A percentile compares a stretch with the other conserved stretches of the same genome.
phyloP scores from a whole-genome alignment of 2,329 filamentous ascomycete genomes.

The Exophiala mesophila region DNA sequence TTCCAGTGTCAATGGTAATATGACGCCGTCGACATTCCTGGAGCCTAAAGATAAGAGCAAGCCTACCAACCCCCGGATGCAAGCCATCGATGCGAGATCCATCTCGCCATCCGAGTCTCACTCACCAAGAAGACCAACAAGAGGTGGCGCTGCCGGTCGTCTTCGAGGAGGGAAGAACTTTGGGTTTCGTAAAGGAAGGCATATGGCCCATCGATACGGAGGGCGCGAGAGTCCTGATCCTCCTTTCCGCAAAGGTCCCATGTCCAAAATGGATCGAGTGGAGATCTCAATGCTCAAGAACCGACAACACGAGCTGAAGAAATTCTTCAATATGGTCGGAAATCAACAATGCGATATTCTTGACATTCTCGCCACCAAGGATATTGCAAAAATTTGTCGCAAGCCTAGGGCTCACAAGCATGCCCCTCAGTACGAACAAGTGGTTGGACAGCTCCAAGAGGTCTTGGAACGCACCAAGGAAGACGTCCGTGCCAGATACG shows the following conservation, averaged over 20 bases:
- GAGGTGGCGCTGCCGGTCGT: slow-evolving; percentile 31
- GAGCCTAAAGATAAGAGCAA: neutral
- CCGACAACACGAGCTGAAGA: slow-evolving; percentile 40
- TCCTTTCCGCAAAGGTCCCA: slow-evolving; percentile 29
- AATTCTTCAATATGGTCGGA: slow-evolving; percentile 39
- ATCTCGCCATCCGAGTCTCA: slow-evolving; percentile 10
- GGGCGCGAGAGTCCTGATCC: slow-evolving; percentile 26
- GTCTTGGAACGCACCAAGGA: slow-evolving; percentile 28
- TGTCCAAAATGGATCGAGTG: slow-evolving; percentile 23
- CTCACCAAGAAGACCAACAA: slow-evolving; percentile 25
- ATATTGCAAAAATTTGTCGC: slow-evolving; percentile 35
- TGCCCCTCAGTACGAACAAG: slow-evolving; percentile 36
- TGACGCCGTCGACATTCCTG: no score
- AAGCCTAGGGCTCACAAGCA: slow-evolving; percentile 40
- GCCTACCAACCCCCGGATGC: slow-evolving; percentile 4
- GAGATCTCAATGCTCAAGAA: slow-evolving; percentile 31
- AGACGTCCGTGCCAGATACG: slow-evolving; percentile 31
- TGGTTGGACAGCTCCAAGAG: slow-evolving; percentile 32
- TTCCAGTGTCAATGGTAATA: no score
- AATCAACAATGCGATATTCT: slow-evolving; percentile 39
- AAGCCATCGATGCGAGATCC: slow-evolving; percentile 10
- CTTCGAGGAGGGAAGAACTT: slow-evolving; percentile 26
- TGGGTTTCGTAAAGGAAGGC: slow-evolving; percentile 29
- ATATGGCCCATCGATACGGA: slow-evolving; percentile 19
- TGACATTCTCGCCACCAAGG: slow-evolving; percentile 35